These are phyloP conservation scores for Polyporus arcularius DNA, from an alignment of 768 basidiomycete species.

Conservation along the genomic window DNA sequence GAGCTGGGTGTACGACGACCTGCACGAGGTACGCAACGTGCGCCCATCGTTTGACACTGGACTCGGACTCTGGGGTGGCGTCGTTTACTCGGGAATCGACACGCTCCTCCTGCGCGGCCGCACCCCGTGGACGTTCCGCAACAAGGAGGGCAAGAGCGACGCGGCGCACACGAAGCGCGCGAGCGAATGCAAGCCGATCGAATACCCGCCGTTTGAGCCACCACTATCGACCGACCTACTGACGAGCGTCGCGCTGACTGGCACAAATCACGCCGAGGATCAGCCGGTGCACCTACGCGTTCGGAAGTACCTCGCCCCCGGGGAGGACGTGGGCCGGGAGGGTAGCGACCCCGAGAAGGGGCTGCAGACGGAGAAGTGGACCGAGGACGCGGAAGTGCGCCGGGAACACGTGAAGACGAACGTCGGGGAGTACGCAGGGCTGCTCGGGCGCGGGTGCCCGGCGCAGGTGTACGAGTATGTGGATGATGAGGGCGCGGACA, in stretches of 20 bases:
- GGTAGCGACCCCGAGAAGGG: conserved; percentile 24
- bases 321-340: conserved; percentile 29
- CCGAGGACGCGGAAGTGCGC: conserved; percentile 47
- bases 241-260: conserved; percentile 86
- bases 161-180: conserved; percentile 73
- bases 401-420: conserved; percentile 75
- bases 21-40: conserved; percentile 89
- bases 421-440: conserved; percentile 77
- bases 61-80: conserved; percentile 84
- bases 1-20: conserved; percentile 86
- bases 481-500: conserved; percentile 51
- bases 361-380: conserved; percentile 26
- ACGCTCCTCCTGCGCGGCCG: conserved; percentile 81
- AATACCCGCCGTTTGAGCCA: conserved; percentile 85
- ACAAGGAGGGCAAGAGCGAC: conserved; percentile 55
- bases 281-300: conserved; percentile 89
- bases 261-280: conserved; percentile 97
- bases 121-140: conserved; percentile 90
- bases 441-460: conserved; percentile 89
- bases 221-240: conserved; percentile 92
- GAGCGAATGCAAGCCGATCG: conserved; percentile 66
- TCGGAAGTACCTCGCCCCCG: conserved; percentile 37
- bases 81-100: conserved; percentile 88
- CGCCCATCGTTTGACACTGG: conserved; percentile 84
- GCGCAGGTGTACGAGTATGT: conserved; percentile 98